phyloP scores from a whole-genome alignment of 2,329 filamentous ascomycete genomes.

The Penicillium sp. region DNA sequence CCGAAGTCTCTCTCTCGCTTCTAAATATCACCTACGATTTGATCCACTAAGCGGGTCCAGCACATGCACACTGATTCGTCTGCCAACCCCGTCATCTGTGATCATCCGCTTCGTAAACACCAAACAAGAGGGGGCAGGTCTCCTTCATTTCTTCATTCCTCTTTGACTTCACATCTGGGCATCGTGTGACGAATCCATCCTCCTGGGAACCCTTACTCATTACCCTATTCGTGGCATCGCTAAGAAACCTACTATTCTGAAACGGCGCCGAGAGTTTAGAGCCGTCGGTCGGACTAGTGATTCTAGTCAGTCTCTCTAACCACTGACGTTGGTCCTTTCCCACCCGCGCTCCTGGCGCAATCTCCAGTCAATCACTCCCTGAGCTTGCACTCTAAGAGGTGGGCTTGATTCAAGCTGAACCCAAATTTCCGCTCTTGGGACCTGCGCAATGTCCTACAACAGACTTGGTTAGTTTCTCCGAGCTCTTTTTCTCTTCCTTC shows the following conservation, averaged over 20 bases:
- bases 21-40: background rate
- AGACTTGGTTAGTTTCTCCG: conserved; percentile 61
- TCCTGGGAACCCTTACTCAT: background rate
- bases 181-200: conserved; percentile 10
- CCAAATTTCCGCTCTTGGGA: conserved; percentile 18
- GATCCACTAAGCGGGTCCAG: conserved; percentile 16
- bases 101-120: conserved; percentile 27
- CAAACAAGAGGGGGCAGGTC: conserved; percentile 13
- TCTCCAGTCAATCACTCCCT: conserved; percentile 23
- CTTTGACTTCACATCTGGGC: background rate
- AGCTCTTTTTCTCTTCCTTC: conserved; percentile 7
- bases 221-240: conserved; percentile 10
- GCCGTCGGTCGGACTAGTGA: conserved; percentile 17
- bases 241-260: conserved; percentile 14
- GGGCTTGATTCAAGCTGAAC: conserved; percentile 23
- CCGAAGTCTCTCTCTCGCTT: background rate
- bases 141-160: conserved; percentile 8
- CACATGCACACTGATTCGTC: conserved; percentile 19
- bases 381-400: conserved; percentile 19
- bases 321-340: conserved; percentile 13
- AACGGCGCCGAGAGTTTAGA: conserved; percentile 22
- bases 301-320: conserved; percentile 1
- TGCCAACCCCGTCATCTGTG: conserved; percentile 17
- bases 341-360: conserved; percentile 30
- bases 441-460: conserved; percentile 62